Conservation (phyloP, 2,329 filamentous ascomycete genomes). For the Rutstroemia sp. region DNA sequence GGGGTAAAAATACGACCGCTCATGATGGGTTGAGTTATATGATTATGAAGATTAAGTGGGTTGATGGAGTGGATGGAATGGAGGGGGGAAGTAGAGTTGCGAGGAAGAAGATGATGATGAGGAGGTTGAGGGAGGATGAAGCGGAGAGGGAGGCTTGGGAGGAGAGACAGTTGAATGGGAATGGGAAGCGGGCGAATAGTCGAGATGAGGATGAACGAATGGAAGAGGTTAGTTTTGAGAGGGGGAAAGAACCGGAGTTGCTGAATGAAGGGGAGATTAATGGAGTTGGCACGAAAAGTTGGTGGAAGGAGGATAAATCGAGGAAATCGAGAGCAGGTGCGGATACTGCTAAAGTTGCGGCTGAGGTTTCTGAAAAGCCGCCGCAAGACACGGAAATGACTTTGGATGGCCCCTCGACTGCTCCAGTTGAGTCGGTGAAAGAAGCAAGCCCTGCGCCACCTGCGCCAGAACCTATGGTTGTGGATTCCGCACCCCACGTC, state of each 20-base stretch:
- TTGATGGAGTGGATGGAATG: slow-evolving; percentile 59
- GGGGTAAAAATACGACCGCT: slow-evolving; percentile 37
- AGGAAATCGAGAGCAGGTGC: background rate
- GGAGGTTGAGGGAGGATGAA: slow-evolving; percentile 15
- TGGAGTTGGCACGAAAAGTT: slow-evolving; percentile 19
- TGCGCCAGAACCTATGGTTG: background rate
- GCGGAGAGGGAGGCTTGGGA: slow-evolving; percentile 15
- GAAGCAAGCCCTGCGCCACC: background rate
- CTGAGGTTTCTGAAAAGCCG: too few relatives aligned
- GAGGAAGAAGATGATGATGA: slow-evolving; percentile 19
- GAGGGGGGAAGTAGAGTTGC: slow-evolving; percentile 38
- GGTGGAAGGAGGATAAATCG: slow-evolving; percentile 15
- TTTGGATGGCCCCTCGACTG: background rate
- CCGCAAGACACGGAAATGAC: background rate
- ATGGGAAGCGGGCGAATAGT: background rate
- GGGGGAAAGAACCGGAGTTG: slow-evolving; percentile 8
- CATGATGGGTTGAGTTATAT: slow-evolving; percentile 67
- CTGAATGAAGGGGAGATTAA: slow-evolving; percentile 12
- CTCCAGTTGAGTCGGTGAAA: background rate
- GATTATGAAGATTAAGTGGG: slow-evolving; percentile 75
- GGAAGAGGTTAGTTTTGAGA: slow-evolving; percentile 11
- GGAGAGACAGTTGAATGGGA: background rate
- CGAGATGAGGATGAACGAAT: background rate
- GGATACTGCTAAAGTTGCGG: background rate
- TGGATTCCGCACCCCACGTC: background rate